Conservation (phyloP, 116 monocot genomes). For the Papilionanthe hybrid region DNA sequence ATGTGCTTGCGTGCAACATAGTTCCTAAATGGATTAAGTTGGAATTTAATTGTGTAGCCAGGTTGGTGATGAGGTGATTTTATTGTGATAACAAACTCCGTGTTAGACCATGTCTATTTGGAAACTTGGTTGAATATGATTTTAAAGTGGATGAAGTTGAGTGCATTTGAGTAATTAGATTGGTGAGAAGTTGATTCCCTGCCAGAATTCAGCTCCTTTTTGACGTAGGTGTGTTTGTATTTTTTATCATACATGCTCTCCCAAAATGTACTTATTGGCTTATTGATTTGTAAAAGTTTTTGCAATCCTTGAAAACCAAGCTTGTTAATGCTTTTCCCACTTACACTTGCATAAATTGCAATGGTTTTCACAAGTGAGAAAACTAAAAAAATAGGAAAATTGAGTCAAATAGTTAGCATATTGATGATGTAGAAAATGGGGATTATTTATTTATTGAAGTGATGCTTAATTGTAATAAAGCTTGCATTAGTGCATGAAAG, state of each 20-base stretch:
- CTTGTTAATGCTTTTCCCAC: no score
- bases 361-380: neutral
- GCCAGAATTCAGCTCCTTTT: neutral
- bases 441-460: neutral
- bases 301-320: neutral
- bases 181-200: neutral
- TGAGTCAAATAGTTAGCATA: neutral
- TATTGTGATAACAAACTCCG: neutral
- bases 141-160: neutral
- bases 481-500: neutral
- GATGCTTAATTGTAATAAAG: neutral
- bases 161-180: neutral
- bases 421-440: neutral
- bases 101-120: neutral
- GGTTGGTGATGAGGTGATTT: neutral
- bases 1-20: neutral
- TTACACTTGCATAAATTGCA: neutral
- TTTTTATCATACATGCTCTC: neutral
- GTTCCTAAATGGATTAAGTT: neutral
- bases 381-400: neutral
- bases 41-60: neutral
- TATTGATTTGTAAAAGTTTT: neutral
- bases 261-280: neutral
- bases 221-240: neutral
- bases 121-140: neutral